phyloP scores from a whole-genome alignment of 306 rosid genomes.

The Quercus mongolica region DNA sequence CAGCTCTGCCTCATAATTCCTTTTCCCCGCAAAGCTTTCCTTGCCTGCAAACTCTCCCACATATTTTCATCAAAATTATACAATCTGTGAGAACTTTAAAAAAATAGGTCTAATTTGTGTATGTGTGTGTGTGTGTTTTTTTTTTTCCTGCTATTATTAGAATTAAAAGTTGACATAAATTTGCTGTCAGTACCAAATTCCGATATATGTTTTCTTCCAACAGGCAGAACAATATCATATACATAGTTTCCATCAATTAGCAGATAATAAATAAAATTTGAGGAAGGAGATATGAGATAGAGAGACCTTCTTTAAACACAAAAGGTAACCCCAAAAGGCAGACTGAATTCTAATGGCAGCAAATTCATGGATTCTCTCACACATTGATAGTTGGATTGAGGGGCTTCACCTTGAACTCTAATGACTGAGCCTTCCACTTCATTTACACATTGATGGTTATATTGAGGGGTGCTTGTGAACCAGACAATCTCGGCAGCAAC shows the following conservation, averaged over 20 bases:
- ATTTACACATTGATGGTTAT: conserved; percentile 10
- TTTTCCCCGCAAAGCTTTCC: conserved; percentile 79
- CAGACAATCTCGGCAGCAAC: conserved; percentile 53
- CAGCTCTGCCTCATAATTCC: conserved; percentile 23
- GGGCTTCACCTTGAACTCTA: conserved; percentile 23
- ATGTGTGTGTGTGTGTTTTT: conserved; percentile 5
- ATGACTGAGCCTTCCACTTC: no score
- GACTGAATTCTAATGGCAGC: conserved; percentile 74
- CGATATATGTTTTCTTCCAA: neutral
- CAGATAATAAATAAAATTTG: neutral
- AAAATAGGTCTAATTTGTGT: neutral
- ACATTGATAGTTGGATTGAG: conserved; percentile 19
- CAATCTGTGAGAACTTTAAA: neutral
- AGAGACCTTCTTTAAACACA: conserved; percentile 37
- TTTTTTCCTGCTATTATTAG: neutral
- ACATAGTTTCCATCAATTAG: neutral
- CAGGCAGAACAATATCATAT: neutral
- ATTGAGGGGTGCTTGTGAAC: conserved; percentile 35
- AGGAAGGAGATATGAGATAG: neutral
- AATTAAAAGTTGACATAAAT: no score
- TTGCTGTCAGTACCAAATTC: neutral
- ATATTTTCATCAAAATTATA: neutral
- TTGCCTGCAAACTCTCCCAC: conserved; percentile 52
- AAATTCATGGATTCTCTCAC: conserved; percentile 33
- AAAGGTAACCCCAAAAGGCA: conserved; percentile 76